Evolutionary conservation across 345 rosid genomes (phyloP), one percentile per base, ranked within the genome.

Genomic region (Geranium rotundifolium): DNA sequence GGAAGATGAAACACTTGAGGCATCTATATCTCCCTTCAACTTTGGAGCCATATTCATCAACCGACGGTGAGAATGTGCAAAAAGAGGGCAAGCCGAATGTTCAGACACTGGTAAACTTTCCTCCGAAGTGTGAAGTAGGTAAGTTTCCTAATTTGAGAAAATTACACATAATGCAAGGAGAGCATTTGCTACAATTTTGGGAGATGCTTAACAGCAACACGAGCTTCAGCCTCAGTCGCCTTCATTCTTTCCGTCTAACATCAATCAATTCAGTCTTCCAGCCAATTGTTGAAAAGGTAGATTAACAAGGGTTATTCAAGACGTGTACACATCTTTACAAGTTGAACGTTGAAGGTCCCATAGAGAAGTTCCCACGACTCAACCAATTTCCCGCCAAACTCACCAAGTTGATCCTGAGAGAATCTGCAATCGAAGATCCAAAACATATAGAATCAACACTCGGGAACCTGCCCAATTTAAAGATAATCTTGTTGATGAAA

Each of bases 401-500:
- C 52, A 20, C 78, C 27, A 73, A 80, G 63, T 57, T 83, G 54
- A 66, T 72, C 37, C 56, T 80, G 55, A 23, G 62, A 54, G 19
- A 64, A 16, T 76, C 83, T 8, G 19, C 17, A n/a, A 65, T 83
- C 18, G 0, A 4, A 1, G 81, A 72, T 31, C 37, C 37, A 46
- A 81, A 76, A 57, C 83, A 83, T 14, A 80, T 80, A 77, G 61
- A 66, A 39, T 73, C 71, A 17, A 71, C 7, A 31, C 7, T 80
- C 12, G 82, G 69, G 69, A 76, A 69, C 71, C 58, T 83, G 66
- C 77, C 63, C 3, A 57, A 31, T 69, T 68, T 81, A 17, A 69
- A 71, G 55, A 30, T 60, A 59, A 62, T 80, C 29, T 50, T 63
- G 17, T 74, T 68, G 71, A 63, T 30, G 52, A n/a, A 56, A 31